Evolutionary conservation across 75 land plant genomes (phyloP).

Genomic region (Pinus taeda): DNA sequence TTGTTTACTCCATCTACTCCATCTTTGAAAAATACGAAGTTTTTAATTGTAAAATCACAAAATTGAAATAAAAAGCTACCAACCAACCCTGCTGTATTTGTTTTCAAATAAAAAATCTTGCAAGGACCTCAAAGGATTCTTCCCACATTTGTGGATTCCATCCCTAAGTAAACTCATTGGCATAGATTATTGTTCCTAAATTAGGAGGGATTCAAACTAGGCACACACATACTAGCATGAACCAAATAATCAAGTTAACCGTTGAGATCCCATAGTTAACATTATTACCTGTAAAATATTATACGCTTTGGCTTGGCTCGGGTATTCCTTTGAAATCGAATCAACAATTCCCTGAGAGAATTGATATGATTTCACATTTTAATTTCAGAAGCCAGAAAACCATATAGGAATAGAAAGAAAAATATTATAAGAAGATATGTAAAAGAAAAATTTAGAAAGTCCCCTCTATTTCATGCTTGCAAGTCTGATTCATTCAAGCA

Average conservation of each 20-base stretch:
- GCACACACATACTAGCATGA: too few relatives aligned
- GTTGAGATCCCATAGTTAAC: not conserved
- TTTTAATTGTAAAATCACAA: not conserved
- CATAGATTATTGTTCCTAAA: too few relatives aligned
- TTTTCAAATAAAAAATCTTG: not conserved
- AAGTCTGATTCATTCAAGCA: not conserved
- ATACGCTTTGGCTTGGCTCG: constrained; percentile 76
- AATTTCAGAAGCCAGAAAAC: not conserved
- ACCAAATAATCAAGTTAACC: too few relatives aligned
- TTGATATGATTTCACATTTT: not conserved
- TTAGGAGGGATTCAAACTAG: too few relatives aligned
- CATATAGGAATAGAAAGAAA: not conserved
- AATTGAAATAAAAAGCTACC: too few relatives aligned
- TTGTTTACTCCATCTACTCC: constrained; percentile 98
- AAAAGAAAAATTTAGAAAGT: not conserved
- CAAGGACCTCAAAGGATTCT: not conserved
- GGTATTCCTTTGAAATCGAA: constrained; percentile 74
- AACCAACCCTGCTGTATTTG: too few relatives aligned
- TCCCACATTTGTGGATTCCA: too few relatives aligned
- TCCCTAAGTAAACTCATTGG: too few relatives aligned
- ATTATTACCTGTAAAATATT: constrained; percentile 79
- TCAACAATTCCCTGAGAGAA: constrained; percentile 63
- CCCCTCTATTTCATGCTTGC: not conserved
- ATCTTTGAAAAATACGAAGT: constrained; percentile 49
- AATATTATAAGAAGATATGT: not conserved